phyloP scores from a whole-genome alignment of 164 flowering plant genomes.

The Amborella trichopoda region DNA sequence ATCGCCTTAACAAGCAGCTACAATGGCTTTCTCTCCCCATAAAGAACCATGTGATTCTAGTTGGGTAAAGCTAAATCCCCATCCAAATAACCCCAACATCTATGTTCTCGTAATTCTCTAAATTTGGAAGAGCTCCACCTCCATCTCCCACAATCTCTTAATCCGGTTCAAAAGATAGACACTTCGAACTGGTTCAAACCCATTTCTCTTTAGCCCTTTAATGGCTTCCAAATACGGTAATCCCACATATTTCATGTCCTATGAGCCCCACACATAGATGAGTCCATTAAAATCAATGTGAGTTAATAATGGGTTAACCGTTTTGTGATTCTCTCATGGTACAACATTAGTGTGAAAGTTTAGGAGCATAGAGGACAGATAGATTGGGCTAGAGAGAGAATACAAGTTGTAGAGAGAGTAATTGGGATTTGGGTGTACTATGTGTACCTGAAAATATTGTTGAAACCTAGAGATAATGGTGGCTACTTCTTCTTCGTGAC shows the following conservation, averaged over 20 bases:
- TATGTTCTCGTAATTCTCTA: no score
- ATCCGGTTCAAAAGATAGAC: no score
- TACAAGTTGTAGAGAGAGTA: slow-evolving; percentile 50
- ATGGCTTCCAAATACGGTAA: slow-evolving; percentile 91
- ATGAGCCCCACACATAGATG: slow-evolving; percentile 80
- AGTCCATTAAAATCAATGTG: slow-evolving; percentile 41
- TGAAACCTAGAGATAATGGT: slow-evolving; percentile 60
- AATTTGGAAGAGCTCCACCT: no score
- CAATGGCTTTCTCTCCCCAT: no score
- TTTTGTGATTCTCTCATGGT: slow-evolving; percentile 61
- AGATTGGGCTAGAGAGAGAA: slow-evolving; percentile 53
- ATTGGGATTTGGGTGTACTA: slow-evolving; percentile 72
- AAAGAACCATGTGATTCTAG: no score
- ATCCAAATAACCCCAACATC: no score
- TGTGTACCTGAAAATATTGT: slow-evolving; percentile 68
- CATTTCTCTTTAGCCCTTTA: slow-evolving; percentile 41
- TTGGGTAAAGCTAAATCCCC: no score
- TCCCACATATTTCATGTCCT: slow-evolving; percentile 99
- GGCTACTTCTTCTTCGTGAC: background rate
- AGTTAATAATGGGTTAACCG: slow-evolving; percentile 60
- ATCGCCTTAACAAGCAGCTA: no score
- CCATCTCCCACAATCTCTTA: no score
- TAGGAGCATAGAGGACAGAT: slow-evolving; percentile 71
- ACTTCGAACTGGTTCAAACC: slow-evolving; percentile 66
- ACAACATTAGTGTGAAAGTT: slow-evolving; percentile 95